phyloP scores from a whole-genome alignment of 805 yeast species.

The Spathaspora gorwiae region DNA sequence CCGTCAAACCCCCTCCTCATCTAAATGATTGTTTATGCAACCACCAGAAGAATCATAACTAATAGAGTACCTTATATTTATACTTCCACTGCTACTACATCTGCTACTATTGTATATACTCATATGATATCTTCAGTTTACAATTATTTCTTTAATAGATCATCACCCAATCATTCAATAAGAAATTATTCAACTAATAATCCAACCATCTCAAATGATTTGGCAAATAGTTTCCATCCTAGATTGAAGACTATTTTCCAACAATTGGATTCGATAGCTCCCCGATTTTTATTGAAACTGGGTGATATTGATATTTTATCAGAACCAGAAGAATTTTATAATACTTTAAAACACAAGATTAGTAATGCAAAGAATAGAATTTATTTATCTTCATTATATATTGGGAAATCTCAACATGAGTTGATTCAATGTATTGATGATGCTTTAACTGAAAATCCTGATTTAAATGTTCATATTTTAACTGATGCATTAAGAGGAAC shows the following conservation, averaged over 20 bases:
- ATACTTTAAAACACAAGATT: conserved; percentile 59
- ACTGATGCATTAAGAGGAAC: conserved; percentile 91
- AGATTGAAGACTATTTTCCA: conserved; percentile 38
- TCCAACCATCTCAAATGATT: conserved; percentile 12
- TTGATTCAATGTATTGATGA: conserved; percentile 56
- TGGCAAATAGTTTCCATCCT: conserved; percentile 36
- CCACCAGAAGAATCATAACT: neutral
- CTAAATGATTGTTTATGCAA: neutral
- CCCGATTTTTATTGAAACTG: conserved; percentile 56
- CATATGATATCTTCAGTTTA: conserved; percentile 23
- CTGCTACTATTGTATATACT: no score
- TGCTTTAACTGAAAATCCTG: conserved; percentile 57
- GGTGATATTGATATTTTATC: conserved; percentile 58
- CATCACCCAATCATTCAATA: neutral
- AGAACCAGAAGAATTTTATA: conserved; percentile 72
- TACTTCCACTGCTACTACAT: no score
- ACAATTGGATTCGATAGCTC: conserved; percentile 61
- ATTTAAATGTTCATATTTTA: conserved; percentile 65
- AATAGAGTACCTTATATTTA: no score
- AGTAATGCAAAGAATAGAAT: conserved; percentile 56
- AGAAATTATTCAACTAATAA: conserved; percentile 25
- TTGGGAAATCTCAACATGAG: conserved; percentile 81
- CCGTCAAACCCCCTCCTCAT: neutral
- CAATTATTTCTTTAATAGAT: conserved; percentile 18
- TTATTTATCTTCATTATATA: conserved; percentile 79